These are phyloP conservation scores for Myxozyma geophila DNA, from an alignment of 805 yeast species.

Conservation along the genomic window DNA sequence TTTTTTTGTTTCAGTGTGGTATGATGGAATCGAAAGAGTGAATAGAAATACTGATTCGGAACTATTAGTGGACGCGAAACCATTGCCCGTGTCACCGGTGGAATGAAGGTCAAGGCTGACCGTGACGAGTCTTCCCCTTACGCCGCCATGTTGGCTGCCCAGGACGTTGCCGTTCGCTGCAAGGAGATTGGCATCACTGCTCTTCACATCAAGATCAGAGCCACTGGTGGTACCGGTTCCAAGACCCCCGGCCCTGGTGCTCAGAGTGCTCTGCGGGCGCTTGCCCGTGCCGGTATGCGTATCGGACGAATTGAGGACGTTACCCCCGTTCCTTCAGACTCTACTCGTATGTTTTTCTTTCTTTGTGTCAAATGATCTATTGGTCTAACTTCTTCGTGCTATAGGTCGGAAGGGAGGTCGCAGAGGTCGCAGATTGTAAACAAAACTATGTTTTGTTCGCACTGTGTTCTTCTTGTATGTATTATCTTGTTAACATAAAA, in stretches of 20 bases:
- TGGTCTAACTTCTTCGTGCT: conserved; percentile 7
- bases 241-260: conserved; percentile 97
- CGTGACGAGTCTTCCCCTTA: conserved; percentile 99
- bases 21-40: background rate
- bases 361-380: background rate
- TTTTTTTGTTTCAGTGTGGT: background rate
- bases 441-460: conserved; percentile 3
- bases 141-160: conserved; percentile 99
- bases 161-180: conserved; percentile 98
- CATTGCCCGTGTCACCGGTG: conserved; percentile 99
- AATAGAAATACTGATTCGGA: background rate
- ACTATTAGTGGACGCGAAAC: conserved; percentile 94
- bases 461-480: conserved; percentile 19
- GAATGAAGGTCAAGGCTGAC: conserved; percentile 99
- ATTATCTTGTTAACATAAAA: conserved; percentile 22
- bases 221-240: conserved; percentile 99
- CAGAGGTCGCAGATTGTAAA: conserved; percentile 99
- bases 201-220: conserved; percentile 99
- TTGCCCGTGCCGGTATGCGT: conserved; percentile 99
- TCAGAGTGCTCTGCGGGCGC: conserved; percentile 95
- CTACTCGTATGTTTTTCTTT: conserved; percentile 77
- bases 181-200: conserved; percentile 99
- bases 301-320: conserved; percentile 99
- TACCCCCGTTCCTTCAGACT: conserved; percentile 99
- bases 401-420: conserved; percentile 94